Percentiles rank a stretch among this genome's conserved stretches.
Evolutionary conservation across 208 protist genomes (phyloP).

Genomic region (Acanthamoeba castellanii): DNA sequence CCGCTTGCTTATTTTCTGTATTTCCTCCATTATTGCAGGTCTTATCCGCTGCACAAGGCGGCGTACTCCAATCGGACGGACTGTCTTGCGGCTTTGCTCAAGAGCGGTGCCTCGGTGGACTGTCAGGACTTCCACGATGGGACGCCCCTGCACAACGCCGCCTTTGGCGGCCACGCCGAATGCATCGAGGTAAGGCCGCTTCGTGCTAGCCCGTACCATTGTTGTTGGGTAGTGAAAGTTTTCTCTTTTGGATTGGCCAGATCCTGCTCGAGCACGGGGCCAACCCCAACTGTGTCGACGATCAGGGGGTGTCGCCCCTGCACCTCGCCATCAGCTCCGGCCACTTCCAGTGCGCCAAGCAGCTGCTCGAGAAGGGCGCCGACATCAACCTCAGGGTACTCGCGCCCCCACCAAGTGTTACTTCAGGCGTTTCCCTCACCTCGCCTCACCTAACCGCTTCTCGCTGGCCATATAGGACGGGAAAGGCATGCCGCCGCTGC

Average conservation of each 20-base stretch:
- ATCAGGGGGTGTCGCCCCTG: conserved; percentile 20
- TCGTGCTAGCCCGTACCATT: neutral
- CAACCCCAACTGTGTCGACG: conserved; percentile 47
- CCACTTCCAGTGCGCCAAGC: conserved; percentile 58
- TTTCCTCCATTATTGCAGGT: neutral
- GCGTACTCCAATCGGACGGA: conserved; percentile 69
- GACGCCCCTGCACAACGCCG: conserved; percentile 81
- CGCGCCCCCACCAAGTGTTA: neutral
- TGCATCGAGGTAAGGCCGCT: neutral
- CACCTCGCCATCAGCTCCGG: conserved; percentile 51
- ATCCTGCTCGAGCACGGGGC: conserved; percentile 48
- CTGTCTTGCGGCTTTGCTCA: conserved; percentile 18
- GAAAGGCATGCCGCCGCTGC: conserved; percentile 58
- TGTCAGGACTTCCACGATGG: conserved; percentile 79
- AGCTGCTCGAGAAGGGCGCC: conserved; percentile 48
- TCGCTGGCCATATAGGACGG: neutral
- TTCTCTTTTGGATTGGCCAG: neutral
- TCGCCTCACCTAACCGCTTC: neutral
- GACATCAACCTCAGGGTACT: conserved; percentile 41
- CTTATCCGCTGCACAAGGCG: conserved; percentile 71
- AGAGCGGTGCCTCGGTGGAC: conserved; percentile 68
- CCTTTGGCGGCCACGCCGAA: conserved; percentile 62
- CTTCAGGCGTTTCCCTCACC: neutral
- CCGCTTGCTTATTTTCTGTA: neutral
- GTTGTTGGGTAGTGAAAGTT: neutral